phyloP scores from a whole-genome alignment of 2,329 filamentous ascomycete genomes.

The Talaromyces albobiverticillius region DNA sequence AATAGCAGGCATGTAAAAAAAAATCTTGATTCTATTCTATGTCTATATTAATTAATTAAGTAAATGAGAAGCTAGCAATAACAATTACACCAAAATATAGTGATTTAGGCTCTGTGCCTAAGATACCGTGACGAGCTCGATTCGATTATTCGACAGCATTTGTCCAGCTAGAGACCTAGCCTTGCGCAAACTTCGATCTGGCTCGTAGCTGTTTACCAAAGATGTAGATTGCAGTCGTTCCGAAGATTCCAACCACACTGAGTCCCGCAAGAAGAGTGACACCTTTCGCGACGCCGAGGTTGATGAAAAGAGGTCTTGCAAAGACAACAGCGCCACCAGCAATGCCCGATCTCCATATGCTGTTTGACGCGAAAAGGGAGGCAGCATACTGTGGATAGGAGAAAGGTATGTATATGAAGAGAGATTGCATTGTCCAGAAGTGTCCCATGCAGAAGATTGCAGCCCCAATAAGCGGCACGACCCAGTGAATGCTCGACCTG shows the following conservation, averaged over 20 bases:
- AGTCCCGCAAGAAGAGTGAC: conserved; percentile 36
- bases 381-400: conserved; percentile 34
- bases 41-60: no score
- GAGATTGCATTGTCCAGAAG: conserved; percentile 43
- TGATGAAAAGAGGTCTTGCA: conserved; percentile 31
- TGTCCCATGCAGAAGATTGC: conserved; percentile 35
- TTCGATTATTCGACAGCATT: no score
- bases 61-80: no score
- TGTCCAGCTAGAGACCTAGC: no score
- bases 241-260: conserved; percentile 29
- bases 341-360: conserved; percentile 27
- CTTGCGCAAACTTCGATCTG: background rate
- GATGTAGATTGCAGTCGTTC: background rate
- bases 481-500: conserved; percentile 39
- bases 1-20: no score
- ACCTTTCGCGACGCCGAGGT: conserved; percentile 31
- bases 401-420: conserved; percentile 39
- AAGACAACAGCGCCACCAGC: conserved; percentile 33
- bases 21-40: no score
- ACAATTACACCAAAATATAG: no score
- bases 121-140: no score
- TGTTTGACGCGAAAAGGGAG: conserved; percentile 36
- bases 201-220: background rate
- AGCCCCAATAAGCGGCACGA: conserved; percentile 36
- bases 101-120: no score